phyloP scores from a whole-genome alignment of 2,329 filamentous ascomycete genomes.

The Cercospora zeina region DNA sequence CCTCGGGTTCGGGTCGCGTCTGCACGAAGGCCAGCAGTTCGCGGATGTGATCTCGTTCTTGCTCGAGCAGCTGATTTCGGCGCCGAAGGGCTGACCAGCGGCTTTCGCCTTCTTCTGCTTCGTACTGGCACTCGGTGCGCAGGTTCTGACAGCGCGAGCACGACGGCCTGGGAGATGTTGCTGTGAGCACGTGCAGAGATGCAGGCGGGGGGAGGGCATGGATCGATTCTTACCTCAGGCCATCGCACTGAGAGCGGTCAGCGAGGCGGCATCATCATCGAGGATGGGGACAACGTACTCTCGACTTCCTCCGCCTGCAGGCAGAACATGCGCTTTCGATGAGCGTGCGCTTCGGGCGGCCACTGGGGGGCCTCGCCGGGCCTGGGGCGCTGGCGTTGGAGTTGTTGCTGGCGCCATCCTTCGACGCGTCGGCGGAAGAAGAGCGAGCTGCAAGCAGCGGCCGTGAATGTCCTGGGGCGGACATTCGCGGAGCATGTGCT shows the following conservation, averaged over 20 bases:
- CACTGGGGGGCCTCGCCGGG: conserved; percentile 21
- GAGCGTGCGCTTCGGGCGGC: conserved; percentile 32
- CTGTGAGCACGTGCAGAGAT: conserved; percentile 13
- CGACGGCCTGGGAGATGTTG: conserved; percentile 29
- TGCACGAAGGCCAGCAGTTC: conserved; percentile 36
- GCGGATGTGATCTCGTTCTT: conserved; percentile 36
- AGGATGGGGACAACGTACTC: conserved; percentile 26
- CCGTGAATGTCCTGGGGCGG: conserved; percentile 23
- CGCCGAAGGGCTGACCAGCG: conserved; percentile 39
- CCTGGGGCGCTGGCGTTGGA: conserved; percentile 20
- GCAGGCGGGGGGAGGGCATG: background rate
- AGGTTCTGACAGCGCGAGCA: conserved; percentile 37
- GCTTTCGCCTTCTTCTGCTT: conserved; percentile 40
- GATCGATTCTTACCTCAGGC: conserved; percentile 29
- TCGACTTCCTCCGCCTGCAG: conserved; percentile 34
- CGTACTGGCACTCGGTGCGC: conserved; percentile 38
- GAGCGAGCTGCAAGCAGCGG: conserved; percentile 31
- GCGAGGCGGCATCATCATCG: background rate
- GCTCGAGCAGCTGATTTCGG: conserved; percentile 37
- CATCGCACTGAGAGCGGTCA: conserved; percentile 30
- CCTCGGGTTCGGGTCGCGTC: conserved; percentile 34
- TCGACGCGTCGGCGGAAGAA: conserved; percentile 27
- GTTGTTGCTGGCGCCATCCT: conserved; percentile 21
- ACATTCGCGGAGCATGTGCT: conserved; percentile 27
- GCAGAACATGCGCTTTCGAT: conserved; percentile 38